A percentile compares a stretch with the other conserved stretches of the same genome.
Conservation (phyloP, 2,329 filamentous ascomycete genomes). For the Paecilomyces niveus region DNA sequence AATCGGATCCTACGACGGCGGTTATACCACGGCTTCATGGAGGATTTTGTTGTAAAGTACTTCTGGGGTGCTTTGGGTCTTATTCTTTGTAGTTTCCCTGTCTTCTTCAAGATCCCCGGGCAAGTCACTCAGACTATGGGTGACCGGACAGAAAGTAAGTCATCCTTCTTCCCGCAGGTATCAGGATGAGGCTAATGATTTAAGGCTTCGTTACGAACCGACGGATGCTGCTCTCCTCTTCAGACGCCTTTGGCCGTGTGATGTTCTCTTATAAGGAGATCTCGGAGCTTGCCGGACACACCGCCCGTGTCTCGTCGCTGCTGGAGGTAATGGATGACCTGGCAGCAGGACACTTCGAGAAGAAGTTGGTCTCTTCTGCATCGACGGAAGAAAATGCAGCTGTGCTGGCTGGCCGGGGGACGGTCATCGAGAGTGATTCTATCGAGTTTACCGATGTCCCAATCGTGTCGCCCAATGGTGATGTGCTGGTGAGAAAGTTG, state of each 20-base stretch:
- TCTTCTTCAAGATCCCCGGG: conserved; percentile 88
- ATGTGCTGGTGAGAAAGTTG: conserved; percentile 77
- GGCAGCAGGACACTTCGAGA: conserved; percentile 82
- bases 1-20: conserved; percentile 86
- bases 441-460: conserved; percentile 86
- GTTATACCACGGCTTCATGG: conserved; percentile 98
- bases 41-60: conserved; percentile 99
- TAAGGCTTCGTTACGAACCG: conserved; percentile 85
- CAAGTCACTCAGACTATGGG: conserved; percentile 46
- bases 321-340: conserved; percentile 94
- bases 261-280: conserved; percentile 99
- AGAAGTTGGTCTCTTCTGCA: conserved; percentile 88
- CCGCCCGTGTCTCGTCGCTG: conserved; percentile 80
- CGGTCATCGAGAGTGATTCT: conserved; percentile 70
- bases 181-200: conserved; percentile 1
- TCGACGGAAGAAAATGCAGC: conserved; percentile 74
- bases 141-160: conserved; percentile 52
- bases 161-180: conserved; percentile 3
- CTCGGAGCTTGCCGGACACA: conserved; percentile 92
- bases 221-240: conserved; percentile 83
- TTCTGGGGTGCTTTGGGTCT: conserved; percentile 95
- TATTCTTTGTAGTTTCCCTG: conserved; percentile 85
- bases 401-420: conserved; percentile 74
- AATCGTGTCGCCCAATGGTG: conserved; percentile 94
- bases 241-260: conserved; percentile 87